Evolutionary conservation across 768 basidiomycete genomes (phyloP).

Genomic region (Boletellus ananiceps): DNA sequence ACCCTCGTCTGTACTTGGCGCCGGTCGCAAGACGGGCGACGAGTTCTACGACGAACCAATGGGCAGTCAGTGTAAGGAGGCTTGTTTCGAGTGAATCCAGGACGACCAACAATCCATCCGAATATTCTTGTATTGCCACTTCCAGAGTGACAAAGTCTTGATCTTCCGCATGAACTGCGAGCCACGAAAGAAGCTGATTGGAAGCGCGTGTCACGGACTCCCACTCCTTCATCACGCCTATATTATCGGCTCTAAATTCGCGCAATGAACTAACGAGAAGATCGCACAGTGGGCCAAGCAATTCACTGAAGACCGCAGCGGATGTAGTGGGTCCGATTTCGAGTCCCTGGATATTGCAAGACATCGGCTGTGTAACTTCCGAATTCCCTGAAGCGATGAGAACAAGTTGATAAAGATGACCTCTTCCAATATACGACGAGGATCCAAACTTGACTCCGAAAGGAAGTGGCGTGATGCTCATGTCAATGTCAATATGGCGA

Average conservation of each 20-base stretch:
- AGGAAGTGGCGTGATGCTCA: slow-evolving; percentile 45
- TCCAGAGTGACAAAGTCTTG: slow-evolving; percentile 31
- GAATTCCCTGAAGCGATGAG: slow-evolving; percentile 30
- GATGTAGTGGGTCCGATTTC: slow-evolving; percentile 42
- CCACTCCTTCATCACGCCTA: slow-evolving; percentile 35
- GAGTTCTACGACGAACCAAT: slow-evolving; percentile 65
- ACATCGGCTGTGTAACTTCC: slow-evolving; percentile 27
- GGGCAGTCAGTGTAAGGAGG: slow-evolving; percentile 38
- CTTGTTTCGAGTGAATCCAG: slow-evolving; percentile 36
- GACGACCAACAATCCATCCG: slow-evolving; percentile 35
- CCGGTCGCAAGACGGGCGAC: slow-evolving; percentile 36
- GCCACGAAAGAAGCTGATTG: slow-evolving; percentile 46
- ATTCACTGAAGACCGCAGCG: slow-evolving; percentile 39
- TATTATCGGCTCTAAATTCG: slow-evolving; percentile 28
- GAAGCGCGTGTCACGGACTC: slow-evolving; percentile 35
- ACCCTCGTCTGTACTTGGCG: slow-evolving; percentile 26
- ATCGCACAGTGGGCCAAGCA: slow-evolving; percentile 46
- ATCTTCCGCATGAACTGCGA: slow-evolving; percentile 33
- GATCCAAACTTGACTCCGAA: slow-evolving; percentile 49
- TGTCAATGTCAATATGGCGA: slow-evolving; percentile 41
- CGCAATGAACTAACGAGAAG: slow-evolving; percentile 37
- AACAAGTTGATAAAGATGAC: slow-evolving; percentile 56
- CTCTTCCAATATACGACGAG: slow-evolving; percentile 55
- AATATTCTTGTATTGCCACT: slow-evolving; percentile 33
- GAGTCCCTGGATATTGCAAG: slow-evolving; percentile 36